Conservation (phyloP, 2,329 filamentous ascomycete species). For the Pseudofabraea citricarpa region DNA sequence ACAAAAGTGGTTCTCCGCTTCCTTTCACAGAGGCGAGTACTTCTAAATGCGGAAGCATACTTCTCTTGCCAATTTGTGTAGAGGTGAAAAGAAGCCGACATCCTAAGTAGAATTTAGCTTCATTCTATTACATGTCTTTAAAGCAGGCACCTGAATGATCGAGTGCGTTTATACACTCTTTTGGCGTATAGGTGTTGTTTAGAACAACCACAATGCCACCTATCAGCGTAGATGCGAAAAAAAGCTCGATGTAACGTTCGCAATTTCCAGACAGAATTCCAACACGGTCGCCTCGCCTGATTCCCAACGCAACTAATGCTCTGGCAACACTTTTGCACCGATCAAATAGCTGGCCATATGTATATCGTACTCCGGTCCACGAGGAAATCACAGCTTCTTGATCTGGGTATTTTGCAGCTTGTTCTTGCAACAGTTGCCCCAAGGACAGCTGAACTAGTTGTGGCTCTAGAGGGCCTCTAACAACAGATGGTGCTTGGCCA, state of each 20-base stretch:
- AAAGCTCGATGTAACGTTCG: slow-evolving; percentile 23
- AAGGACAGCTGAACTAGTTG: background rate
- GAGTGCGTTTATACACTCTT: slow-evolving; percentile 67
- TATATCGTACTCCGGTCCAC: background rate
- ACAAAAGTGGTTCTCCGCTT: slow-evolving; percentile 37
- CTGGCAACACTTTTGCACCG: background rate
- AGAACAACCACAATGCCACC: slow-evolving; percentile 70
- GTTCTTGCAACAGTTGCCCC: background rate
- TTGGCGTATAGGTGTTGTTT: slow-evolving; percentile 77
- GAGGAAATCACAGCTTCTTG: background rate
- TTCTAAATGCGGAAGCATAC: slow-evolving; percentile 44
- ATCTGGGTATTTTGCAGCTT: background rate
- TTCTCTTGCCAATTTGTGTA: slow-evolving; percentile 57
- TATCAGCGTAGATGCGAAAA: slow-evolving; percentile 31
- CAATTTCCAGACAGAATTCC: slow-evolving; percentile 19
- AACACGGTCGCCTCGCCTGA: slow-evolving; percentile 11
- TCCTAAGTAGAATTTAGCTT: slow-evolving; percentile 34
- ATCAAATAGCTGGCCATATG: background rate
- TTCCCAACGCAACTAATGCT: background rate
- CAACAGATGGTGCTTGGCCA: background rate
- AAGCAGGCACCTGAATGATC: slow-evolving; percentile 57
- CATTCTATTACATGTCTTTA: background rate
- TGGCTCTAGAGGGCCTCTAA: background rate
- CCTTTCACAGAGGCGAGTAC: slow-evolving; percentile 55
- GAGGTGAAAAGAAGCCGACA: slow-evolving; percentile 73